phyloP scores from a whole-genome alignment of 257 asterid genomes.

The Solanum sitiens region DNA sequence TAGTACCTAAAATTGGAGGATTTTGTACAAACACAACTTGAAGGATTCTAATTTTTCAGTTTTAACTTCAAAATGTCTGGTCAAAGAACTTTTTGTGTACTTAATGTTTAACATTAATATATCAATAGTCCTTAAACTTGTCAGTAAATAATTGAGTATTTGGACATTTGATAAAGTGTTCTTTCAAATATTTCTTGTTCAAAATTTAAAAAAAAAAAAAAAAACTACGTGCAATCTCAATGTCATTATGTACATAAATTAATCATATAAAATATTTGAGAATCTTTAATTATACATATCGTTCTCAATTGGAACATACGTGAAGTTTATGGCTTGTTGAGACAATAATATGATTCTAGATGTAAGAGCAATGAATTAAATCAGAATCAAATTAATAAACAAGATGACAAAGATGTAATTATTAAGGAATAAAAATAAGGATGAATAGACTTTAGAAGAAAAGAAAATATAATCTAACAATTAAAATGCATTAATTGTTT shows the following conservation, averaged over 20 bases:
- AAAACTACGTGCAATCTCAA: neutral
- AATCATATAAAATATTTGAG: neutral
- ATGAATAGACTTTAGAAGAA: neutral
- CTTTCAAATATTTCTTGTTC: neutral
- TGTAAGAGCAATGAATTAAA: neutral
- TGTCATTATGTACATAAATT: neutral
- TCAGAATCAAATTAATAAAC: neutral
- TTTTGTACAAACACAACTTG: neutral
- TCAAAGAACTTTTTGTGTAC: neutral
- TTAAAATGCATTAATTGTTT: neutral
- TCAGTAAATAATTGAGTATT: neutral
- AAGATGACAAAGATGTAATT: neutral
- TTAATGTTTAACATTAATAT: neutral
- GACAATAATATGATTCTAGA: neutral
- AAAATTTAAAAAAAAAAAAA: neutral
- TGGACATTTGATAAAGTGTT: neutral
- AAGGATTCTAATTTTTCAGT: neutral
- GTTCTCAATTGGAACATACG: neutral
- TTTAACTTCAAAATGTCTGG: neutral
- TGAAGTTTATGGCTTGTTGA: neutral
- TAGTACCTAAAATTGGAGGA: neutral
- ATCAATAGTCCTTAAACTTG: neutral
- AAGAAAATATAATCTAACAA: no score
- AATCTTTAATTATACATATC: neutral
- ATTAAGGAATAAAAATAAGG: neutral